Base-by-base conservation (phyloP, 2,329 filamentous ascomycete genomes). In the Pseudogymnoascus sp. region DNA sequence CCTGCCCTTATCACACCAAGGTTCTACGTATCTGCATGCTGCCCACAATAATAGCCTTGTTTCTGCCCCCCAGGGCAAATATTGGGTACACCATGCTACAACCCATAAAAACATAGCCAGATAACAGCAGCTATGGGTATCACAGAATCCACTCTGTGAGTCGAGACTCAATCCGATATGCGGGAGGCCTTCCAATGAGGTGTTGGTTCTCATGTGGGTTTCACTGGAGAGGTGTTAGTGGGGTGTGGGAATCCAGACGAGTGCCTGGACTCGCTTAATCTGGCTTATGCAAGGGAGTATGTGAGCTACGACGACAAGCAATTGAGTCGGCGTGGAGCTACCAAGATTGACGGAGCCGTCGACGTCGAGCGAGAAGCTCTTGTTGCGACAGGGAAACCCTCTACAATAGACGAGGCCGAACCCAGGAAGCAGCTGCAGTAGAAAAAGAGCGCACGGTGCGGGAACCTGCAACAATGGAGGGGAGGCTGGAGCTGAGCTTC, bases 41-140 rank as follows among this genome's bases (percentile, higher is more conserved):
- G 50, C 29, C 50, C 50, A 56, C 50, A 56, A 56, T 33, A 13
- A 56, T 56, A 16, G 50, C 10, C 26, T 6, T 56, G 50, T 56
- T 56, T 56, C 50, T 33, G 8, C 10, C 29, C 50, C 5, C 14
- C 13, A 0, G 29, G 50, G 16, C 50, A 13, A 56, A 56, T 56
- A 56, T 56, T 56, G 50, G 50, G n/a, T 56, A 56, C 50, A 56
- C 50, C 50, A 56, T 56, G 16, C 29, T 5, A 33, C 50, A 56
- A 56, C 50, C 50, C 50, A 33, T 56, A 56, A 56, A 33, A 56
- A 56, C 33, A 13, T 19, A 19, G 16, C n/a, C 29, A 2, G 50
- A 19, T 56, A 33, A 6, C 10, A 56, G n/a, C 29, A 19, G 29
- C n/a, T 19, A 56, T 4, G 1, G n/a, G 50, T 56, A 56, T 56